Evolutionary conservation across 2,329 filamentous ascomycete genomes (phyloP).

Genomic region (Epichloe aotearoae): DNA sequence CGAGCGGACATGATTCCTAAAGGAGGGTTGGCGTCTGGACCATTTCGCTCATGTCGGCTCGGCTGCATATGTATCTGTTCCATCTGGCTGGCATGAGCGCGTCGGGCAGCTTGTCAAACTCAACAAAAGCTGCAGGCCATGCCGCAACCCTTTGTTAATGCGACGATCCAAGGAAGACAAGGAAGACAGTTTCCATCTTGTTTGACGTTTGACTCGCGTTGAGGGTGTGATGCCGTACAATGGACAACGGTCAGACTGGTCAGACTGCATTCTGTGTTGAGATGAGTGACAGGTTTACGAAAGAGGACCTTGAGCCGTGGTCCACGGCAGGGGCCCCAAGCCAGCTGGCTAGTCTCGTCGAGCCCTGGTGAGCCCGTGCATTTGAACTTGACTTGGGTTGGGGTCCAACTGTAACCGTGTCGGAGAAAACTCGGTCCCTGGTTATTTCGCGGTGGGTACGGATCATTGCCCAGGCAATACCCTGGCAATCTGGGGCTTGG

Average conservation of each 20-base stretch:
- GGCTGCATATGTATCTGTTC: neutral
- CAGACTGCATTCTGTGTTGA: neutral
- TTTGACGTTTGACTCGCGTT: constrained; percentile 1
- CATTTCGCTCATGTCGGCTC: neutral
- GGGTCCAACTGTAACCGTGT: neutral
- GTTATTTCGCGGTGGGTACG: too few relatives aligned
- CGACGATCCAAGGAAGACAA: neutral
- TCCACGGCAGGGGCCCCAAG: neutral
- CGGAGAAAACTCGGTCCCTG: constrained; percentile 1
- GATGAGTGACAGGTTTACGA: neutral
- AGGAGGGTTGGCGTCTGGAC: constrained; percentile 6
- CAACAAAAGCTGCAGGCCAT: neutral
- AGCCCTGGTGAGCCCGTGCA: neutral
- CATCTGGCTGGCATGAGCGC: neutral
- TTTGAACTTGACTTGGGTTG: neutral
- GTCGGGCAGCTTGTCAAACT: neutral
- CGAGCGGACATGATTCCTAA: constrained; percentile 12
- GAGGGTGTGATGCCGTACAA: neutral
- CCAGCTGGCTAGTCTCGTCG: neutral
- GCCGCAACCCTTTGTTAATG: neutral
- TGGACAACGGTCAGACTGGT: neutral
- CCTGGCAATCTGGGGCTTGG: too few relatives aligned
- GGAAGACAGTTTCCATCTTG: constrained; percentile 1
- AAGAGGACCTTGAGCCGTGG: neutral
- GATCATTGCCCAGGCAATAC: too few relatives aligned